Base-by-base conservation (phyloP, 257 asterid genomes). In the Cinchona pubescens region DNA sequence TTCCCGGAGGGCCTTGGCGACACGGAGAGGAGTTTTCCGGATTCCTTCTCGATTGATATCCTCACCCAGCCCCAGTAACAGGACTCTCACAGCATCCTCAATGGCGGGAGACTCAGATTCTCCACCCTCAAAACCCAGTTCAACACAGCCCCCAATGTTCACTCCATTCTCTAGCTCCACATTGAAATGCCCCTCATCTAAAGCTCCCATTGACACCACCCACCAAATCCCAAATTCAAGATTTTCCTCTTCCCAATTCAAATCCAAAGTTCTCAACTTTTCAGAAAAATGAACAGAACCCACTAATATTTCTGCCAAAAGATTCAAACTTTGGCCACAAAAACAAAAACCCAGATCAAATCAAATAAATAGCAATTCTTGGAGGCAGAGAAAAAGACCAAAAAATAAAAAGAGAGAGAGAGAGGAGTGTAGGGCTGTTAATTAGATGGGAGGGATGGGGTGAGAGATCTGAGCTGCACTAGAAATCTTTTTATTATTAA, bases 11-110 rank as follows among this genome's bases (percentile, higher is more conserved):
- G 99, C 98, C 82, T 90, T 91, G 25, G 99, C 99, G 11, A 92
- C 98, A 25, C 99, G 97, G 75, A 83, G 87, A 72, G 99, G 99
- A 19, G 99, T 95, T 82, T 87, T 89, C 2, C 53, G 76, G 43
- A 95, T 79, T 25, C 98, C 98, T 86, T 95, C 97, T 13, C 99
- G 94, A 72, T 91, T 85, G 78, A 91, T 59, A 83, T 95, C 99
- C 78, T 95, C 99, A 48, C 96, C 99, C 88, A 92, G 83, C 46
- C 97, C 97, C 43, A 86, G 90, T 88, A 95, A 84, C 13, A 95
- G 88, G 53, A 92, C 90, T 82, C 88, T 92, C 71, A 95, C 99
- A 75, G 97, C 93, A 74, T 86, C 94, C 75, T 89, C 87, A 83
- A 92, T 94, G 67, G 85, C 92, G 49, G 82, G 21, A 53, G 74